These are phyloP conservation scores for Lophiotrema nucula DNA, from an alignment of 495 filamentous ascomycete genomes.

Conservation along the genomic window DNA sequence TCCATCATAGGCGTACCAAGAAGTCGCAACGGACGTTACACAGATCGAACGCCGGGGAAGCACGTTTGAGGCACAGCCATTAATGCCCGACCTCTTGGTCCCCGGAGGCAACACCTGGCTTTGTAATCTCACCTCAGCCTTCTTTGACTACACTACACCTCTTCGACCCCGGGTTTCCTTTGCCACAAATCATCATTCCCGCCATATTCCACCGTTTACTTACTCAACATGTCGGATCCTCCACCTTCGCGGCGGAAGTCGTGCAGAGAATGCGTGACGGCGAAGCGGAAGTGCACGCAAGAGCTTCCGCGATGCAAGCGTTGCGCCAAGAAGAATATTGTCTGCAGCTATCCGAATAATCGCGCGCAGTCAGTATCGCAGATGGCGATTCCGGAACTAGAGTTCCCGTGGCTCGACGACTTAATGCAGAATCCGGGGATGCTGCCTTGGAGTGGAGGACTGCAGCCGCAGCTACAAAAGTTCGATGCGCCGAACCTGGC, in stretches of 20 bases:
- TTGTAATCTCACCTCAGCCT: too few species aligned
- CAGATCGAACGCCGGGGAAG: too few species aligned
- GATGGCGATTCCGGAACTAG: constrained; percentile 18
- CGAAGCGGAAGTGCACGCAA: constrained; percentile 26
- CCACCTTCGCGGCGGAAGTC: constrained; percentile 12
- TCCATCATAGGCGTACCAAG: too few species aligned
- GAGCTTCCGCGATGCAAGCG: constrained; percentile 20
- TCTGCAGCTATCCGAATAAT: constrained; percentile 17
- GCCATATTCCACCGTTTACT: too few species aligned
- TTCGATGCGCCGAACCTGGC: not conserved
- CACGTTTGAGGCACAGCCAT: too few species aligned
- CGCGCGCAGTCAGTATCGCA: constrained; percentile 3
- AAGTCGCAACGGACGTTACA: too few species aligned
- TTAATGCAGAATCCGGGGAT: constrained; percentile 14
- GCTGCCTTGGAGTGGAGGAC: constrained; percentile 18
- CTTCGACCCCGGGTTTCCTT: too few species aligned
- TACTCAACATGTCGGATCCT: too few species aligned
- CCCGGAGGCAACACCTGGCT: too few species aligned
- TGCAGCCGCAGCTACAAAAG: constrained; percentile 9
- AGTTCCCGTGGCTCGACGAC: constrained; percentile 30
- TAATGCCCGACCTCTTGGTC: too few species aligned
- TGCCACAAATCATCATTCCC: too few species aligned
- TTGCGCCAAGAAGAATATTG: constrained; percentile 27
- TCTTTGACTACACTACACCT: too few species aligned
- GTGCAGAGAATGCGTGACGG: constrained; percentile 26